Base-by-base conservation (phyloP, 768 basidiomycete genomes). In the Daedalea quercina region DNA sequence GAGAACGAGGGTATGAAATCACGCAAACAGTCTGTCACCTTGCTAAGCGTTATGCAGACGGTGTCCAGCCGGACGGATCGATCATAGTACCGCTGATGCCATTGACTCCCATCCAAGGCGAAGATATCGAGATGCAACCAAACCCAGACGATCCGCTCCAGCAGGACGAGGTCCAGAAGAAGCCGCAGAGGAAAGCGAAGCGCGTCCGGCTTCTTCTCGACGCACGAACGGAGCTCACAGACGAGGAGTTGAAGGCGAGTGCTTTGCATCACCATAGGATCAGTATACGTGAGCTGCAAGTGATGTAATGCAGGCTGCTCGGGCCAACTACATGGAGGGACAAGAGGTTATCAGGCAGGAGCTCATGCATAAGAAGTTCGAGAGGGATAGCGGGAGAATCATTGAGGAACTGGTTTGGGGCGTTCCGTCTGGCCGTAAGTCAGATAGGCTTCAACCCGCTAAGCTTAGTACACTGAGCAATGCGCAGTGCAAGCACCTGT, bases 221-320 rank as follows among this genome's bases (percentile, higher is more conserved):
- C 65, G 69, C 76, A 3, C 76, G 87, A 54, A 93, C 82, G 4
- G 90, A 93, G 63, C 69, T 93, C 34, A 88, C 89, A 3, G 87
- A 91, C 54, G 84, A 87, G 3, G 88, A 93, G 67, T 71, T 93
- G 42, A 86, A 84, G 73, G 90, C 81, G 52, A 55, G 64, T 24
- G 24, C 17, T 42, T 34, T 22, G 37, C 41, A 19, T 44, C 44
- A 46, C 20, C 24, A 24, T 15, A 28, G 3, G 15, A 47, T 8
- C 7, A 13, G 23, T 3, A 35, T 28, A 26, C 40, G 6, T 15
- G 13, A 24, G 31, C 46, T 47, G 17, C 8, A 54, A 37, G 2
- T 42, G 34, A 51, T 31, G 1, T 13, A 31, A 31, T 31, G 46
- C 47, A 87, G 85, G 67, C 73, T 53, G 81, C 85, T 23, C 77